Base-by-base conservation (phyloP, 1,139 yeast species). In the Kodamaea fungicola region DNA sequence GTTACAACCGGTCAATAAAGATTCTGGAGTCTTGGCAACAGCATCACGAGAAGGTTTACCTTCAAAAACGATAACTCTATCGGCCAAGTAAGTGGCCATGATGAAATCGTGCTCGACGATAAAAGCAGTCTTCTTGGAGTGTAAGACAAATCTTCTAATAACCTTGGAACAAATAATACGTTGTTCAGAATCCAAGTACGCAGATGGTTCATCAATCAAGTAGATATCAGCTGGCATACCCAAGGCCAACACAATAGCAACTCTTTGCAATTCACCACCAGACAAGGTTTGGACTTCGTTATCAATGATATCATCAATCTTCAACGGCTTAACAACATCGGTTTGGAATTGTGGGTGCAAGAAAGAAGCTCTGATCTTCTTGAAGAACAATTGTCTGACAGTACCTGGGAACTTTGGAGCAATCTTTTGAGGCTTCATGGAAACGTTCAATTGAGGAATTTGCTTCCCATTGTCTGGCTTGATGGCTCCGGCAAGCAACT, bases 191-290 rank as follows among this genome's bases (percentile, higher is more conserved):
- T 92, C 98, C 64, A 92, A 79, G 69, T 92, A 92, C 28, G 98
- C 99, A 42, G 97, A 88, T 35, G 98, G 98, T 69, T 92, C 98
- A 68, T 92, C 98, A 54, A 92, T 92, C 62, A 92, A 79, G 63
- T 92, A 92, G 51, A 92, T 85, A 62, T 92, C 98, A 22, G 98
- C 98, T 26, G 89, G 89, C 39, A 84, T 72, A 78, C 98, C 98
- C 45, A 94, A 76, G 7, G 97, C 83, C 61, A 92, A 76, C 30
- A 89, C 95, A 66, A 92, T 92, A 47, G 98, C 99, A 44, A 94
- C 98, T 76, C 99, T 85, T 74, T 92, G 98, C 72, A 92, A 78
- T 72, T 92, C 99, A 80, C 98, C 98, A 74, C 98, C 99, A 38
- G 97, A 90, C 65, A 92, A 74, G 52, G 89, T 88, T 72, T 88